phyloP scores from a whole-genome alignment of 2,329 filamentous ascomycete species.

The Cylindrodendrum hubeiense region DNA sequence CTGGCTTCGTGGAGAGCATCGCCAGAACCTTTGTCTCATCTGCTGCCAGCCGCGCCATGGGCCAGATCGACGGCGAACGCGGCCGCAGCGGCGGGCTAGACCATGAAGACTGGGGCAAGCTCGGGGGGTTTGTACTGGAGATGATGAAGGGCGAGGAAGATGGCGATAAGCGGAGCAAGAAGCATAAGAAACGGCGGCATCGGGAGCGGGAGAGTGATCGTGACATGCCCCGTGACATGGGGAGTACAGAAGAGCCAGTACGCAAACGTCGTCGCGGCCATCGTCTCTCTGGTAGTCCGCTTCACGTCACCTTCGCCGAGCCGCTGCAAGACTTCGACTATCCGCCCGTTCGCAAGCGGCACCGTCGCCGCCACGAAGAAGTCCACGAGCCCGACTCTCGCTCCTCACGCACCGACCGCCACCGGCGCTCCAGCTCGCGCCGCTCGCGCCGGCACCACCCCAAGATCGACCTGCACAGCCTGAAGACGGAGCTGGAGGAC shows the following conservation, averaged over 20 bases:
- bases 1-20: constrained; percentile 40
- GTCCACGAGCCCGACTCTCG: not conserved
- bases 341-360: constrained; percentile 28
- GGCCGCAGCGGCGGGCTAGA: constrained; percentile 22
- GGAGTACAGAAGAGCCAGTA: constrained; percentile 22
- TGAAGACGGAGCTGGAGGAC: constrained; percentile 40
- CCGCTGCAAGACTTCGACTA: constrained; percentile 34
- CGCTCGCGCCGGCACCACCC: constrained; percentile 1
- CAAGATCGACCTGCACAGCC: constrained; percentile 35
- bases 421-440: not conserved
- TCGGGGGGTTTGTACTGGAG: constrained; percentile 41
- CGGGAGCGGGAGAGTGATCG: constrained; percentile 28
- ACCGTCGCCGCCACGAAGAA: constrained; percentile 30
- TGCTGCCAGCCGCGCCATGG: constrained; percentile 39
- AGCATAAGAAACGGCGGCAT: constrained; percentile 33
- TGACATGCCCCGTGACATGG: not conserved
- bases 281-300: constrained; percentile 16
- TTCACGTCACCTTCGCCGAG: constrained; percentile 41
- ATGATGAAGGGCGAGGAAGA: constrained; percentile 35
- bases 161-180: constrained; percentile 21
- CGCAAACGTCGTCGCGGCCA: constrained; percentile 31
- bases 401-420: not conserved
- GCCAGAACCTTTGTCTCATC: constrained; percentile 41
- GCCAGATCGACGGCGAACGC: constrained; percentile 17
- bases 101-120: constrained; percentile 37